Base-by-base conservation (phyloP, 2,329 filamentous ascomycete genomes). In the Aspergillus sp. region DNA sequence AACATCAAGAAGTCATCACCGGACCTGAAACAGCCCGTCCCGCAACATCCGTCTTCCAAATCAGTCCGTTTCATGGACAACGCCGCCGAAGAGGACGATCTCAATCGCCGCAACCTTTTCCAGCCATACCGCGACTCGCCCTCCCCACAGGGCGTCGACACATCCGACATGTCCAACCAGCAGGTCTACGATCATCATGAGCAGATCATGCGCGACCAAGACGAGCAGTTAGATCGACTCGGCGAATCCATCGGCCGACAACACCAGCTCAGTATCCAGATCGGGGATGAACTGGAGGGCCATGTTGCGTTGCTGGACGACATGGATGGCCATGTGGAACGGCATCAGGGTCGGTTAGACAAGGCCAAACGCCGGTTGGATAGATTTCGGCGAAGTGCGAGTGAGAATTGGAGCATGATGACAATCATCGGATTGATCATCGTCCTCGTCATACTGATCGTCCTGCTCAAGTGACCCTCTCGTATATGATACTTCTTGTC, bases 211-310 rank as follows among this genome's bases (percentile, higher is more conserved):
- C 84, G 85, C n/a, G 89, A 97, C 63, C 95, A 99, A 78, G 95
- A 99, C 73, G 90, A 91, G 66, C 92, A 97, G 75, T 84, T 99
- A n/a, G 94, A 98, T 74, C 83, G 85, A 9, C 81, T 99, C 4
- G 91, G 93, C n/a, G 86, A 88, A 70, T 91, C 87, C 60, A 97
- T 99, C 67, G 86, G 91, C 4, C 87, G 95, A 41, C 95, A 98
- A 80, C 84, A 96, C 53, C 91, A 98, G 79, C 82, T 99, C 63
- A 93, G 90, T 73, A 96, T 97, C 80, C 91, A 95, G 80, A 98
- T 99, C 70, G 94, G 95, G 30, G 91, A 97, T 74, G 95, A 99
- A 82, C 83, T 99, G 38, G 95, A 98, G 69, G 89, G 88, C 67
- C 95, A 99, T 71, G 90, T 96, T 39, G 84, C 89, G 68, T 82